Percentiles rank a stretch among this genome's conserved stretches.
phyloP scores from a whole-genome alignment of 75 land plant genomes.

The Cunninghamia lanceolata region DNA sequence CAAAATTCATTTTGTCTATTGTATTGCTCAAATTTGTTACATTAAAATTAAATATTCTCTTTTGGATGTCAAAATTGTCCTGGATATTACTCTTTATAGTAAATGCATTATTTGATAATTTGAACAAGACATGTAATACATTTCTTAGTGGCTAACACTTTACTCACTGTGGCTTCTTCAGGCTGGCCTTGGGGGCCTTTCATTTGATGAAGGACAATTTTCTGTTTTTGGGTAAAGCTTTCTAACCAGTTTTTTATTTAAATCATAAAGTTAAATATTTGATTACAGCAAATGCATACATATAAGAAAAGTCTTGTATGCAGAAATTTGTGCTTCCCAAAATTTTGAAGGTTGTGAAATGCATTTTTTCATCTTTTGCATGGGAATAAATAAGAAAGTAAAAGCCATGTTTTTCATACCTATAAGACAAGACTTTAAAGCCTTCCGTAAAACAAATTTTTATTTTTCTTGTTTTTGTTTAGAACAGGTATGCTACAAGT shows the following conservation, averaged over 20 bases:
- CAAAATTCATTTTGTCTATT: neutral
- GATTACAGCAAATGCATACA: neutral
- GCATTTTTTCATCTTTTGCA: neutral
- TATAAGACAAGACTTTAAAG: neutral
- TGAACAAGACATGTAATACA: neutral
- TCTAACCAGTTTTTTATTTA: conserved; percentile 3
- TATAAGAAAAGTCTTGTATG: neutral
- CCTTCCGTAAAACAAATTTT: neutral
- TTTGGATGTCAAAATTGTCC: conserved; percentile 1
- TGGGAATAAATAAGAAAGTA: neutral
- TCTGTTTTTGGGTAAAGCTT: conserved; percentile 85
- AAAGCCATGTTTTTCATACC: neutral
- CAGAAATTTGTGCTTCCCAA: conserved; percentile 5
- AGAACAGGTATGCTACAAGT: conserved; percentile 63
- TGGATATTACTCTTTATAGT: neutral
- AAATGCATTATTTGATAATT: neutral
- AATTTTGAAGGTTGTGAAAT: neutral
- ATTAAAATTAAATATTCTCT: neutral
- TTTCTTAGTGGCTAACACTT: neutral
- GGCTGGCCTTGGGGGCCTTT: conserved; percentile 92
- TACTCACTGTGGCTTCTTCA: conserved; percentile 18
- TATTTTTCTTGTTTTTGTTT: neutral
- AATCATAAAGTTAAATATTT: neutral
- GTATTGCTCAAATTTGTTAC: neutral
- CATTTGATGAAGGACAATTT: conserved; percentile 98